phyloP scores from a whole-genome alignment of 352 stramenopile genomes.

The Globisporangium irregulare region DNA sequence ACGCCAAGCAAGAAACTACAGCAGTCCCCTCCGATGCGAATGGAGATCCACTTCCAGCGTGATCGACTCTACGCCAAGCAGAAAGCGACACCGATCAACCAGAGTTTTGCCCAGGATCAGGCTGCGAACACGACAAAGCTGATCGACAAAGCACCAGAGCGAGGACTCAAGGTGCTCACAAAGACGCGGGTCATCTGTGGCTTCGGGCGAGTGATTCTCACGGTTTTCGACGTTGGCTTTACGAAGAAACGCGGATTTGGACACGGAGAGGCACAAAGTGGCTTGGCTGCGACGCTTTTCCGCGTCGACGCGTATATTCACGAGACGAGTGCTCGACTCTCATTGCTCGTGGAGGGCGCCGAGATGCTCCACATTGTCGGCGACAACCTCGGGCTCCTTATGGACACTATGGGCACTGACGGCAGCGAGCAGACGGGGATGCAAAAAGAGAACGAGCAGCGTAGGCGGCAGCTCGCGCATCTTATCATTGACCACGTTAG shows the following conservation, averaged over 20 bases:
- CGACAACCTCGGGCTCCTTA: slow-evolving; percentile 20
- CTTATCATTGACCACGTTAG: slow-evolving; percentile 50
- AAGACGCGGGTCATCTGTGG: slow-evolving; percentile 32
- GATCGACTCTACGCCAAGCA: slow-evolving; percentile 68
- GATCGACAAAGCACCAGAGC: slow-evolving; percentile 45
- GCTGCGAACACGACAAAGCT: slow-evolving; percentile 47
- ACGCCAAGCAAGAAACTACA: neutral
- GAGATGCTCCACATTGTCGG: slow-evolving; percentile 49
- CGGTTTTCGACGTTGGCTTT: slow-evolving; percentile 48
- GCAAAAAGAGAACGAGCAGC: slow-evolving; percentile 8
- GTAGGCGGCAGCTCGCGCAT: slow-evolving; percentile 27
- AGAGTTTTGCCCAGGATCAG: slow-evolving; percentile 27
- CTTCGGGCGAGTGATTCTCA: slow-evolving; percentile 49
- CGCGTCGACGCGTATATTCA: slow-evolving; percentile 64
- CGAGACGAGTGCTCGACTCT: slow-evolving; percentile 43
- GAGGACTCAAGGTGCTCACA: slow-evolving; percentile 63
- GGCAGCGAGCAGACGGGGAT: neutral
- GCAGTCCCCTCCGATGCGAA: neutral
- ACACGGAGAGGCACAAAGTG: neutral
- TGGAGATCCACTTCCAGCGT: slow-evolving; percentile 44
- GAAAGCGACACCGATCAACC: slow-evolving; percentile 56
- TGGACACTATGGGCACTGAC: neutral
- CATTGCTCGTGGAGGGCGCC: slow-evolving; percentile 36
- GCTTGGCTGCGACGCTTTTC: slow-evolving; percentile 18
- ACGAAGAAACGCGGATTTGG: slow-evolving; percentile 15